These are phyloP conservation scores for Extremus antarcticus DNA, from an alignment of 495 filamentous ascomycete species.

Conservation along the genomic window DNA sequence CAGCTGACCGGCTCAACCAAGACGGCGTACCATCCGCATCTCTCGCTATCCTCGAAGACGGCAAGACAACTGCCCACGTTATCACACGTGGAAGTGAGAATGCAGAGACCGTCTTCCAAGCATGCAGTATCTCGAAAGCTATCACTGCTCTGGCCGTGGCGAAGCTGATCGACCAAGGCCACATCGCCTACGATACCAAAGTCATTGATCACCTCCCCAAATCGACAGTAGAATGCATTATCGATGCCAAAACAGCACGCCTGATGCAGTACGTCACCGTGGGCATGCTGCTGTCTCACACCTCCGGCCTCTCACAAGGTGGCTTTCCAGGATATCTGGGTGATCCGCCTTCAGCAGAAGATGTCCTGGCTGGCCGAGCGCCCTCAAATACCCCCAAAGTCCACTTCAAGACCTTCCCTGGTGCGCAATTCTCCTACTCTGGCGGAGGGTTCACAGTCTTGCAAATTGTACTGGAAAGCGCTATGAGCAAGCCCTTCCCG, in stretches of 20 bases:
- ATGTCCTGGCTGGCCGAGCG: slow-evolving; percentile 16
- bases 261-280: slow-evolving; percentile 20
- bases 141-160: slow-evolving; percentile 16
- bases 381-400: slow-evolving; percentile 20
- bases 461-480: slow-evolving; percentile 21
- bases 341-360: slow-evolving; percentile 2
- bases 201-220: slow-evolving; percentile 8
- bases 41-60: slow-evolving; percentile 16
- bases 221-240: not conserved
- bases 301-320: slow-evolving; percentile 16
- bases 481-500: slow-evolving; percentile 11
- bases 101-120: slow-evolving; percentile 21
- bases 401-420: slow-evolving; percentile 15
- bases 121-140: slow-evolving; percentile 23
- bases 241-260: slow-evolving; percentile 6
- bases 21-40: slow-evolving; percentile 15
- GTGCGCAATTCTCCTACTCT: slow-evolving; percentile 19
- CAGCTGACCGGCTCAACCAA: not conserved
- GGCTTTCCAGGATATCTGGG: slow-evolving; percentile 21
- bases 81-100: slow-evolving; percentile 11
- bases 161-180: slow-evolving; percentile 12
- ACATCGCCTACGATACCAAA: slow-evolving; percentile 5
- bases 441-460: slow-evolving; percentile 23
- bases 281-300: slow-evolving; percentile 21
- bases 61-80: slow-evolving; percentile 1